A percentile compares a stretch with the other conserved stretches of the same genome.
Evolutionary conservation across 2,329 filamentous ascomycete genomes (phyloP).

Genomic region (Verticillium zaregamsianum): DNA sequence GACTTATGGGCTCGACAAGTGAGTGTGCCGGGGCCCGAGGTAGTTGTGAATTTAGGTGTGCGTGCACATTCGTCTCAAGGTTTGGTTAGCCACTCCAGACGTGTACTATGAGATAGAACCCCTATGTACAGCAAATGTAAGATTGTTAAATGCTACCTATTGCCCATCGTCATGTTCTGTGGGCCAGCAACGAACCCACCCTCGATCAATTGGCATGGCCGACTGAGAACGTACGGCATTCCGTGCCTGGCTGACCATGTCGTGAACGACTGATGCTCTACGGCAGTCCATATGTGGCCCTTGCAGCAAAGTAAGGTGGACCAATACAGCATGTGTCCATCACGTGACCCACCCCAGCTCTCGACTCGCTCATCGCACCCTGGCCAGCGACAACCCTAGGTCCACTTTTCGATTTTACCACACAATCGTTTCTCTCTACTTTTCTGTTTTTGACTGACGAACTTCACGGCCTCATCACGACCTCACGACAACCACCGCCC

Average conservation of each 20-base stretch:
- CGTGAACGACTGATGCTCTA: too few species aligned
- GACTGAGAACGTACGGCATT: too few species aligned
- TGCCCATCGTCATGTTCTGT: too few species aligned
- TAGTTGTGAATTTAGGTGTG: neutral
- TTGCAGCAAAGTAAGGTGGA: neutral
- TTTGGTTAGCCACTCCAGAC: neutral
- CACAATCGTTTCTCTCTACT: neutral
- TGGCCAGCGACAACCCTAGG: neutral
- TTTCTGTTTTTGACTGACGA: slow-evolving; percentile 11
- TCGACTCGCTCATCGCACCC: neutral
- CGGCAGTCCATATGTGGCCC: too few species aligned
- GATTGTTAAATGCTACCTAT: neutral
- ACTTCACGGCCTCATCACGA: slow-evolving; percentile 9
- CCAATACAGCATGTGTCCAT: neutral
- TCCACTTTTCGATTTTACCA: slow-evolving; percentile 3
- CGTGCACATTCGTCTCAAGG: neutral
- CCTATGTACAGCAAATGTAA: slow-evolving; percentile 4
- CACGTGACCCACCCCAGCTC: neutral
- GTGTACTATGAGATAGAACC: slow-evolving; percentile 1
- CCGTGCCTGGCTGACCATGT: too few species aligned
- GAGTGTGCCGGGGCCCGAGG: neutral
- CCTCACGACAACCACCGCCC: slow-evolving; percentile 49
- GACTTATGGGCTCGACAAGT: slow-evolving; percentile 1
- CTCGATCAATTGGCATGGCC: too few species aligned
- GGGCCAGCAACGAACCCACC: neutral